Evolutionary conservation across 192 early-diverging fungal species (phyloP).

Genomic region (Backusella psychrophila): DNA sequence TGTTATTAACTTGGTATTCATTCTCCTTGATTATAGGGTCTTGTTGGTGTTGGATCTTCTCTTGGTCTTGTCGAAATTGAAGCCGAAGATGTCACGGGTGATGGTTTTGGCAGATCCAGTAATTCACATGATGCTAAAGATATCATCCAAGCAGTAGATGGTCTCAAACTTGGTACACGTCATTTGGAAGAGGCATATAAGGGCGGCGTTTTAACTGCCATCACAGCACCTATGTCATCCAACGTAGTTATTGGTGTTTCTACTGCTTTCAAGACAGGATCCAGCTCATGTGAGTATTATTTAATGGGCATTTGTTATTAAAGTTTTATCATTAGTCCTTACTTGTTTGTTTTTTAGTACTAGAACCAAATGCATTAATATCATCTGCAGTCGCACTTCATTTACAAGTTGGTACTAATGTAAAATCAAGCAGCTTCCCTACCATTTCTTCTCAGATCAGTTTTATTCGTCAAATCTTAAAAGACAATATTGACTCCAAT

Average conservation of each 20-base stretch:
- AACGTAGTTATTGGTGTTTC: conserved; percentile 58
- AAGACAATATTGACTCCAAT: conserved; percentile 25
- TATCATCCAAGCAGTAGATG: conserved; percentile 54
- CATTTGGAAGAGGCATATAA: conserved; percentile 58
- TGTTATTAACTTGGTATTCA: background rate
- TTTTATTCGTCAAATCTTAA: conserved; percentile 42
- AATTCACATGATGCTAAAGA: conserved; percentile 12
- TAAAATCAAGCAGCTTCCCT: conserved; percentile 41
- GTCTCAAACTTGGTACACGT: conserved; percentile 59
- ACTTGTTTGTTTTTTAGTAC: background rate
- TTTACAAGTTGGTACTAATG: conserved; percentile 50
- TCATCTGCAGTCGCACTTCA: conserved; percentile 57
- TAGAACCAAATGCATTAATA: conserved; percentile 44
- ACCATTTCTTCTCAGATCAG: conserved; percentile 54
- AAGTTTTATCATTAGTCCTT: background rate
- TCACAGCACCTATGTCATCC: conserved; percentile 52
- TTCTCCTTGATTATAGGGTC: conserved; percentile 36
- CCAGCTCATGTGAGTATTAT: conserved; percentile 44
- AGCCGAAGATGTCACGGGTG: conserved; percentile 53
- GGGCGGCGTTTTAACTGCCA: conserved; percentile 56
- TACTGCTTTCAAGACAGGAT: conserved; percentile 67
- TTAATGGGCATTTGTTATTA: background rate
- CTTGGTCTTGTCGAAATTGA: conserved; percentile 72
- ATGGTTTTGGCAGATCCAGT: conserved; percentile 44
- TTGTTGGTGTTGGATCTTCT: conserved; percentile 51